phyloP scores from a whole-genome alignment of 331 rosid species.

The Saraca asoca region DNA sequence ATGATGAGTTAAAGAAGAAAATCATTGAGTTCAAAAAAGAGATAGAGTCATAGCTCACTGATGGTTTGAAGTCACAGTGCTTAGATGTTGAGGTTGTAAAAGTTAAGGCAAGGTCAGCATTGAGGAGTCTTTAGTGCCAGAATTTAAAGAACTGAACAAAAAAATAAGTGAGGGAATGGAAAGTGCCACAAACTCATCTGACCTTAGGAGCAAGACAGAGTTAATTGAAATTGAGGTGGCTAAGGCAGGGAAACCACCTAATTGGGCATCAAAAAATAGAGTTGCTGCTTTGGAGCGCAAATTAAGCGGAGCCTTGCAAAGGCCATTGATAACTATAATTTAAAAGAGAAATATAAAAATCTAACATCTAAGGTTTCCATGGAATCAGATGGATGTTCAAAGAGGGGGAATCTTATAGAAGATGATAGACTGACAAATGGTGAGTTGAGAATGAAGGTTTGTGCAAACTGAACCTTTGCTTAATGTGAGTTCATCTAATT shows the following conservation, averaged over 20 bases:
- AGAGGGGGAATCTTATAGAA: neutral
- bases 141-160: slow-evolving; percentile 48
- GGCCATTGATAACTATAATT: slow-evolving; percentile 56
- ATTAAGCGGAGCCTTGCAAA: slow-evolving; percentile 62
- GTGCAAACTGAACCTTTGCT: slow-evolving; percentile 47
- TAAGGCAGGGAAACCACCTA: slow-evolving; percentile 64
- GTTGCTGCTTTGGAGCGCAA: slow-evolving; percentile 64
- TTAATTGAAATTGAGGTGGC: slow-evolving; percentile 65
- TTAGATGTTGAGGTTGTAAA: slow-evolving; percentile 51
- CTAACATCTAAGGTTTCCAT: slow-evolving; percentile 51
- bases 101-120: slow-evolving; percentile 35
- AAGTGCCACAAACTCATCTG: slow-evolving; percentile 46
- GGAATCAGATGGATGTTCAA: slow-evolving; percentile 44
- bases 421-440: neutral
- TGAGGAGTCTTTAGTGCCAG: slow-evolving; percentile 34
- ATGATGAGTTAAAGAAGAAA: slow-evolving; percentile 59
- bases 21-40: slow-evolving; percentile 54
- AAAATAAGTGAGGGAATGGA: slow-evolving; percentile 58
- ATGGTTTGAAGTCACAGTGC: slow-evolving; percentile 62
- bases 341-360: slow-evolving; percentile 68
- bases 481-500: slow-evolving; percentile 65
- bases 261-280: slow-evolving; percentile 57
- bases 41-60: slow-evolving; percentile 50
- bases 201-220: slow-evolving; percentile 63
- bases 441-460: slow-evolving; percentile 50